A percentile compares a stretch with the other conserved stretches of the same genome.
These are phyloP conservation scores for Cyberlindnera suaveolens DNA, from an alignment of 805 yeast genomes.

Conservation along the genomic window DNA sequence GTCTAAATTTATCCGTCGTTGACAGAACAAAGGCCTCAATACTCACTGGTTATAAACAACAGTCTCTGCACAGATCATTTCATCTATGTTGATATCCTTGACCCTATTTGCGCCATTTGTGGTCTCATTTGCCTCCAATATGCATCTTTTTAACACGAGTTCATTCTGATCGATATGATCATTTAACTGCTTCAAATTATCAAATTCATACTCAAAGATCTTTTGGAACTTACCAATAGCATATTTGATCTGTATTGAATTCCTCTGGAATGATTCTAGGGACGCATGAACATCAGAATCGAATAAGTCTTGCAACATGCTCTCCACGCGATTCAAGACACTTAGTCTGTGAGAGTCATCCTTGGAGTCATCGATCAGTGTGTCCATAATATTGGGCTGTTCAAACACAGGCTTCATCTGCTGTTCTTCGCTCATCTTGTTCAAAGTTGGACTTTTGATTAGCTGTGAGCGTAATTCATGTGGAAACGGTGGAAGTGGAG, in stretches of 20 bases:
- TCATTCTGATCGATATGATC: slow-evolving; percentile 25
- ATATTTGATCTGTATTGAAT: slow-evolving; percentile 22
- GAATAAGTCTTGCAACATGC: slow-evolving; percentile 19
- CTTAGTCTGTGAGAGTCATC: slow-evolving; percentile 6
- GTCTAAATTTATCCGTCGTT: background rate
- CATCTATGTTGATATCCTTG: slow-evolving; percentile 33
- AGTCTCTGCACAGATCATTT: slow-evolving; percentile 43
- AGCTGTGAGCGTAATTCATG: slow-evolving; percentile 20
- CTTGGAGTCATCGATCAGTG: slow-evolving; percentile 1
- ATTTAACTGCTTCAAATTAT: slow-evolving; percentile 22
- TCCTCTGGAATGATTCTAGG: slow-evolving; percentile 17
- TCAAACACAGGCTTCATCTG: slow-evolving; percentile 6
- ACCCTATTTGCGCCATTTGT: slow-evolving; percentile 27
- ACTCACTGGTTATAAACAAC: slow-evolving; percentile 45
- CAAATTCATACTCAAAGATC: slow-evolving; percentile 30
- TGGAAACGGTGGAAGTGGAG: slow-evolving; percentile 36
- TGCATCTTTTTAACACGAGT: slow-evolving; percentile 24
- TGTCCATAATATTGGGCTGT: slow-evolving; percentile 21
- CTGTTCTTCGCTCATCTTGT: slow-evolving; percentile 8
- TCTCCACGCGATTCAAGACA: slow-evolving; percentile 11
- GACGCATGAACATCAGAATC: slow-evolving; percentile 20
- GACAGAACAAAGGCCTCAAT: background rate
- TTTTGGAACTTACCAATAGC: slow-evolving; percentile 32
- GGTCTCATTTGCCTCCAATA: slow-evolving; percentile 24
- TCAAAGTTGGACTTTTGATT: slow-evolving; percentile 14